Percentiles rank a stretch among this genome's conserved stretches.
Conservation (phyloP, 2,329 filamentous ascomycete genomes). For the Ampelomyces quisqualis region DNA sequence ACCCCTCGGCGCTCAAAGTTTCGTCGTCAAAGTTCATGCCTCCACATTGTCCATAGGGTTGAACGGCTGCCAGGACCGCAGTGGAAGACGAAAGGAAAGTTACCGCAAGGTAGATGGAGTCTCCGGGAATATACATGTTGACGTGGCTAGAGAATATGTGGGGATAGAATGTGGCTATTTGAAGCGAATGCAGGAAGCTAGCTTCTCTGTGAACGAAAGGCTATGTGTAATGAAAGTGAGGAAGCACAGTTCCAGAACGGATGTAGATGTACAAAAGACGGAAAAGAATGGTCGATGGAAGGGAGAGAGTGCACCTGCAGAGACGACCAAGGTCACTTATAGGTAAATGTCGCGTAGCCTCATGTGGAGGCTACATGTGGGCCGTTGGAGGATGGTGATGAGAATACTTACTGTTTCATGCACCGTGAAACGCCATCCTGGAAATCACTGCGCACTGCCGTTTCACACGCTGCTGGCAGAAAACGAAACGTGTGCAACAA, state of each 20-base stretch:
- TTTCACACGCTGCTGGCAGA: neutral
- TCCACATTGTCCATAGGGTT: conserved; percentile 49
- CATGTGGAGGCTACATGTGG: neutral
- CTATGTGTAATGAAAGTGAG: conserved; percentile 18
- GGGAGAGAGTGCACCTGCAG: neutral
- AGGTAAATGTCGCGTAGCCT: neutral
- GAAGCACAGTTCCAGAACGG: conserved; percentile 24
- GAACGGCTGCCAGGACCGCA: conserved; percentile 30
- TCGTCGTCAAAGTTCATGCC: conserved; percentile 46
- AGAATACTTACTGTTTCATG: too few relatives aligned
- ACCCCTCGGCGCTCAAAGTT: conserved; percentile 44
- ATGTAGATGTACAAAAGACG: conserved; percentile 3
- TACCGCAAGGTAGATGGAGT: conserved; percentile 29
- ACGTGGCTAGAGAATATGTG: neutral
- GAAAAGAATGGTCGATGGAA: conserved; percentile 2
- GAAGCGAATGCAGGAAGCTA: conserved; percentile 11
- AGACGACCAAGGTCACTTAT: conserved; percentile 8
- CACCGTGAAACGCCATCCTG: conserved; percentile 26
- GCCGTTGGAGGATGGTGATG: too few relatives aligned
- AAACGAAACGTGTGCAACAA: neutral
- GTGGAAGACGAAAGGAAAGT: conserved; percentile 31
- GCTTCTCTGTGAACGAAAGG: conserved; percentile 20
- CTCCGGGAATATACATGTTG: conserved; percentile 26
- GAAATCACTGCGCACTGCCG: conserved; percentile 20
- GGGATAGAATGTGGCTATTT: neutral